Conservation (phyloP, 257 asterid genomes). For the Jaltomata sinuosa region DNA sequence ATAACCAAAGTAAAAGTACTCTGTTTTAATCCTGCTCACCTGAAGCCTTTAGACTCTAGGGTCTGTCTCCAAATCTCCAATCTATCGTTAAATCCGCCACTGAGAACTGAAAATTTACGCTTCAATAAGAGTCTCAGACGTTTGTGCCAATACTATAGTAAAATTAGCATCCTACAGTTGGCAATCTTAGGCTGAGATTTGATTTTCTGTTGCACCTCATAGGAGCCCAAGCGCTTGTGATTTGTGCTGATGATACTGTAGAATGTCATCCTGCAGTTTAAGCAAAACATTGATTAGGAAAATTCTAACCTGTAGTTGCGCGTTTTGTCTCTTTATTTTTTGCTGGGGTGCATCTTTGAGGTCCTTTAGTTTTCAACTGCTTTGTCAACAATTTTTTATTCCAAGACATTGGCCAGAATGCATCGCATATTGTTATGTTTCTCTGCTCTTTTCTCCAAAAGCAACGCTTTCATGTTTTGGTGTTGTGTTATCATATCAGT, state of each 20-base stretch:
- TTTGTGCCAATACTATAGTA: background rate
- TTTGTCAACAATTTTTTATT: background rate
- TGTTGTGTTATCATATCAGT: conserved; percentile 22
- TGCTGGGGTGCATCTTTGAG: background rate
- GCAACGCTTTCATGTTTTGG: conserved; percentile 2
- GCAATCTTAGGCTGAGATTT: background rate
- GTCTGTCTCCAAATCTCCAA: too few relatives aligned
- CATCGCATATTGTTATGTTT: background rate
- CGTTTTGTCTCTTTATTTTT: background rate
- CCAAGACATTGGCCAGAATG: background rate
- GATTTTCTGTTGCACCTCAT: background rate
- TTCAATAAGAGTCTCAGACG: background rate
- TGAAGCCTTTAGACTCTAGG: too few relatives aligned
- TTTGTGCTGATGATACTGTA: background rate
- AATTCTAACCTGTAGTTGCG: background rate
- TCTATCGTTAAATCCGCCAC: too few relatives aligned
- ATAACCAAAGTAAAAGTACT: too few relatives aligned
- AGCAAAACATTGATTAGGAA: background rate
- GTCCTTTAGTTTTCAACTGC: background rate
- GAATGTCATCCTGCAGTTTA: background rate
- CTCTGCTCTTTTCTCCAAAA: background rate
- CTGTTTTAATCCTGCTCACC: too few relatives aligned
- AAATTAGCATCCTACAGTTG: background rate
- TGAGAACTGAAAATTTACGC: background rate
- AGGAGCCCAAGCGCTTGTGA: background rate